Conservation (phyloP, 208 protist species). For the Borovskyia barvae region DNA sequence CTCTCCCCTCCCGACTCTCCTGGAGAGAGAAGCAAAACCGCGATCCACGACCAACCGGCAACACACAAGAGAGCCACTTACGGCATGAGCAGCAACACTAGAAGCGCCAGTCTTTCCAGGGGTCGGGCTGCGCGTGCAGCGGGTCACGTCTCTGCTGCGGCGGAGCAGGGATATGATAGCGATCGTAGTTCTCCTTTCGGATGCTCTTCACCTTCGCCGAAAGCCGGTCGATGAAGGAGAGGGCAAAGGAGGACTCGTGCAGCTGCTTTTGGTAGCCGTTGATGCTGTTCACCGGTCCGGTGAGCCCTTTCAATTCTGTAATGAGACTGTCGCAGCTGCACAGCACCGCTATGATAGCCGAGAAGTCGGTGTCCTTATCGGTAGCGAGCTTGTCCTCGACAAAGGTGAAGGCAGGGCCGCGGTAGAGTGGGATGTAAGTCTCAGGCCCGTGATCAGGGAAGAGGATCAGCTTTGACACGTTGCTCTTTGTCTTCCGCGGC, state of each 20-base stretch:
- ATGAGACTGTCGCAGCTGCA: constrained; percentile 31
- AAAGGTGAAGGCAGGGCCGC: constrained; percentile 30
- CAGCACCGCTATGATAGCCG: constrained; percentile 25
- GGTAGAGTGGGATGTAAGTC: constrained; percentile 21
- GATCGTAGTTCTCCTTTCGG: constrained; percentile 14
- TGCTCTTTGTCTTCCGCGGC: constrained; percentile 10
- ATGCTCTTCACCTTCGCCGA: constrained; percentile 10
- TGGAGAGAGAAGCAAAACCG: background rate
- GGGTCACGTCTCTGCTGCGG: constrained; percentile 13
- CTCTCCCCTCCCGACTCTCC: no score
- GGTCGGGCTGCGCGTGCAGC: constrained; percentile 10
- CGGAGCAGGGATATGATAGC: constrained; percentile 24
- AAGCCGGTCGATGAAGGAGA: constrained; percentile 26
- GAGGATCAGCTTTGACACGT: constrained; percentile 6
- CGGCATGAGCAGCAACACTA: background rate
- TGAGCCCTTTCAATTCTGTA: constrained; percentile 23
- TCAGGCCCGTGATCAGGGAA: background rate
- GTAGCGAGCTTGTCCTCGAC: constrained; percentile 30
- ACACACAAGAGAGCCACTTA: background rate
- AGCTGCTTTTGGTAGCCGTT: constrained; percentile 42
- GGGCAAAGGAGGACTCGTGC: constrained; percentile 29
- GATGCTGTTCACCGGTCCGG: constrained; percentile 12
- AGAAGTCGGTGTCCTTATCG: constrained; percentile 31
- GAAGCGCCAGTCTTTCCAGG: constrained; percentile 31
- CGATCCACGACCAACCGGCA: background rate